These are phyloP conservation scores for Paramecium tetraurelia DNA, from an alignment of 73 alveolate genomes.

Conservation along the genomic window DNA sequence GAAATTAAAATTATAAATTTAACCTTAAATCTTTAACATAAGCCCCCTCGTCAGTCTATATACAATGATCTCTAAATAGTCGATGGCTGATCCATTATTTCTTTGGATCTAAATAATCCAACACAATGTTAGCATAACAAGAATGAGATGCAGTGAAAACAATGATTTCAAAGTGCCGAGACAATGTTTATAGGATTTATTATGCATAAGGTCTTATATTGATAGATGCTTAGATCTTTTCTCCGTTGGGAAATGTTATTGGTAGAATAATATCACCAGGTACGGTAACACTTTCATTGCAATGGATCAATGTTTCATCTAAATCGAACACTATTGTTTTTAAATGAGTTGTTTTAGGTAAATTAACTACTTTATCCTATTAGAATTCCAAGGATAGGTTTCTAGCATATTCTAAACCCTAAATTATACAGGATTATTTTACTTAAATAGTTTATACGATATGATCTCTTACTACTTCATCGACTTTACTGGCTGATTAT, in stretches of 20 bases:
- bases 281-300: constrained; percentile 47
- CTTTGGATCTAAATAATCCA: constrained; percentile 91
- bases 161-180: constrained; percentile 83
- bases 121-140: constrained; percentile 93
- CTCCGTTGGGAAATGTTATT: constrained; percentile 64
- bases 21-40: constrained; percentile 91
- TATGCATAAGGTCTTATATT: constrained; percentile 91
- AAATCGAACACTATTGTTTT: constrained; percentile 61
- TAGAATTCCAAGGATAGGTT: not conserved
- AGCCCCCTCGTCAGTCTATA: constrained; percentile 84
- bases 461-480: constrained; percentile 51
- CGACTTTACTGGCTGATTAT: not conserved
- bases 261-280: constrained; percentile 62
- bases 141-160: constrained; percentile 94
- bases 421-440: not conserved
- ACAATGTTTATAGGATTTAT: constrained; percentile 79
- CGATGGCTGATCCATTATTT: constrained; percentile 83
- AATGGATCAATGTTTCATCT: constrained; percentile 63
- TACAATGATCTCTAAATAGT: constrained; percentile 90
- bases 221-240: constrained; percentile 76
- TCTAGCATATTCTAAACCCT: constrained; percentile 54
- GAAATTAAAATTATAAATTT: not conserved
- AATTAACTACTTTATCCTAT: constrained; percentile 47
- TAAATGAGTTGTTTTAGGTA: constrained; percentile 14
- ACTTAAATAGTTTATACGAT: constrained; percentile 41